A percentile compares a stretch with the other conserved stretches of the same genome.
phyloP scores from a whole-genome alignment of 2,329 filamentous ascomycete genomes.

The Bertia moriformis region DNA sequence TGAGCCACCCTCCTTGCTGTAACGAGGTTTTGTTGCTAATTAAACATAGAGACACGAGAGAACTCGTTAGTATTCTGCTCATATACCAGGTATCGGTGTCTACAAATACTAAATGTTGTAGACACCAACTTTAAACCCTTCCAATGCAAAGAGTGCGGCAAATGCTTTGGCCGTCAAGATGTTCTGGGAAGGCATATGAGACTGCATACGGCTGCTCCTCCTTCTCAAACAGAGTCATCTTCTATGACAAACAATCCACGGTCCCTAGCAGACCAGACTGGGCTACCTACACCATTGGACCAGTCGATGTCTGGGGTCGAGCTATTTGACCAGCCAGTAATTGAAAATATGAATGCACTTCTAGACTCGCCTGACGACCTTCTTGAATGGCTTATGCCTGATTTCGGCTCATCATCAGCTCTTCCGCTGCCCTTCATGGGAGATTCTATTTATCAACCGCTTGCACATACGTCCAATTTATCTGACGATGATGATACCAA shows the following conservation, averaged over 20 bases:
- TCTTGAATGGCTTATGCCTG: background rate
- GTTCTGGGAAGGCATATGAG: constrained; percentile 7
- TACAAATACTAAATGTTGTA: constrained; percentile 2
- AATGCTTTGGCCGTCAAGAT: constrained; percentile 9
- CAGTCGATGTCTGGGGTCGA: background rate
- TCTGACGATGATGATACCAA: no score
- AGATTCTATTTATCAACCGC: background rate
- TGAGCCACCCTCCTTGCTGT: background rate
- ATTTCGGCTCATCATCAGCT: background rate
- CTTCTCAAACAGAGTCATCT: no score
- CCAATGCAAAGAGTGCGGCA: constrained; percentile 7
- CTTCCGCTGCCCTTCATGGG: background rate
- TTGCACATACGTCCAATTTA: background rate
- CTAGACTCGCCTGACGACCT: background rate
- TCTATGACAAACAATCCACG: background rate
- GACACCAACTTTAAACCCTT: constrained; percentile 8
- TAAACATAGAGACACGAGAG: background rate
- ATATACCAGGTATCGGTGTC: background rate
- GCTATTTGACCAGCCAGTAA: background rate
- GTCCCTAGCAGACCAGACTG: background rate
- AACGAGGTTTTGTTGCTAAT: background rate
- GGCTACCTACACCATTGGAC: no score
- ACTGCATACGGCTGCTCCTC: constrained; percentile 7
- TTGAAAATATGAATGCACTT: background rate
- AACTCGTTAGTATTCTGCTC: background rate